Evolutionary conservation across 345 rosid species (phyloP).

Genomic region (Heritiera littoralis): DNA sequence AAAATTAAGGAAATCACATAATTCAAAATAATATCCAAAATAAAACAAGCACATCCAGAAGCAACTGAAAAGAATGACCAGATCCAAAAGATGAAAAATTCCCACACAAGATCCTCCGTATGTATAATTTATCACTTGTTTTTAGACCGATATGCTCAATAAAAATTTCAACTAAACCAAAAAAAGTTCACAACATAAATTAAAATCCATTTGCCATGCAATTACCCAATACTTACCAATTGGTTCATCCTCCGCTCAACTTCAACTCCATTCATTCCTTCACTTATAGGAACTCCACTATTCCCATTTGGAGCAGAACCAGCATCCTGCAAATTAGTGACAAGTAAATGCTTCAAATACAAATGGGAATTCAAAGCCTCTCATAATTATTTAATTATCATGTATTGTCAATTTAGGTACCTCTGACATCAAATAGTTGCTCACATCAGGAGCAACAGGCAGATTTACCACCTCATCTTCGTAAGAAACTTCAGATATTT

Average conservation of each 20-base stretch:
- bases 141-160: not conserved
- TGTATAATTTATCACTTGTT: not conserved
- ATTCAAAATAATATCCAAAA: not conserved
- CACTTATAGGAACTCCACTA: constrained; percentile 49
- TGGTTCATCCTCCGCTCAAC: constrained; percentile 67
- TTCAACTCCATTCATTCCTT: constrained; percentile 85
- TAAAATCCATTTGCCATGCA: not conserved
- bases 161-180: not conserved
- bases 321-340: constrained; percentile 61
- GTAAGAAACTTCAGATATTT: constrained; percentile 72
- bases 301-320: constrained; percentile 71
- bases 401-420: constrained; percentile 40
- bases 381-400: constrained; percentile 5
- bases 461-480: constrained; percentile 80
- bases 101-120: not conserved
- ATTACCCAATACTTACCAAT: constrained; percentile 42
- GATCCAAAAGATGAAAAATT: not conserved
- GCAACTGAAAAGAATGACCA: not conserved
- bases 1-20: constrained; percentile 6
- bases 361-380: constrained; percentile 3
- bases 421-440: constrained; percentile 92
- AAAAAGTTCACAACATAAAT: not conserved
- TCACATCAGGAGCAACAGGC: constrained; percentile 88
- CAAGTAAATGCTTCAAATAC: constrained; percentile 20
- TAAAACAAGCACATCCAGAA: not conserved